phyloP scores from a whole-genome alignment of 345 rosid genomes.

The Firmiana major region DNA sequence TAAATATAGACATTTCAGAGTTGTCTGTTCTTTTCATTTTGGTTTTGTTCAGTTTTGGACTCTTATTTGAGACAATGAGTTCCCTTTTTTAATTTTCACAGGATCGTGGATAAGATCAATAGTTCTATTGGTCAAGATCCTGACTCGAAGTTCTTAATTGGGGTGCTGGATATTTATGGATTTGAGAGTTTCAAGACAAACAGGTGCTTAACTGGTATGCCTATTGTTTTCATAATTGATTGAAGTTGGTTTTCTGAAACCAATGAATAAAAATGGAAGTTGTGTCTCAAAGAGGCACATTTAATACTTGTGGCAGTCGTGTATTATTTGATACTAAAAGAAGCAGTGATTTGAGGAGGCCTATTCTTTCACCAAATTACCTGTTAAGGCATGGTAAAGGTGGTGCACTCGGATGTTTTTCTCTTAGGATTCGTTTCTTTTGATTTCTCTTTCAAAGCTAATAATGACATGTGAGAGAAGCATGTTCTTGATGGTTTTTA shows the following conservation, averaged over 20 bases:
- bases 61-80: constrained; percentile 5
- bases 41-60: constrained; percentile 7
- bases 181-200: constrained; percentile 99
- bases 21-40: constrained; percentile 10
- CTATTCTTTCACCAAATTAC: not conserved
- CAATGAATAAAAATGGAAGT: constrained; percentile 15
- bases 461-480: not conserved
- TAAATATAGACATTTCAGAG: constrained; percentile 9
- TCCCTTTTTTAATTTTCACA: constrained; percentile 29
- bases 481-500: not conserved
- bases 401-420: not conserved
- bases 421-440: not conserved
- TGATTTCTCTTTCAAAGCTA: not conserved
- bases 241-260: constrained; percentile 15
- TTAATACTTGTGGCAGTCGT: constrained; percentile 6
- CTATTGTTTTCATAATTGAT: constrained; percentile 32
- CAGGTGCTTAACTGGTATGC: constrained; percentile 91
- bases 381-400: not conserved
- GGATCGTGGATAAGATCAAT: constrained; percentile 94
- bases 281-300: constrained; percentile 10
- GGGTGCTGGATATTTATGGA: constrained; percentile 98
- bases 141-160: constrained; percentile 80
- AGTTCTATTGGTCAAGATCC: constrained; percentile 97
- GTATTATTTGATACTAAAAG: constrained; percentile 4
- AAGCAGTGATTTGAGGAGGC: not conserved